phyloP scores from a whole-genome alignment of 805 yeast species.

The Starmerella floris region DNA sequence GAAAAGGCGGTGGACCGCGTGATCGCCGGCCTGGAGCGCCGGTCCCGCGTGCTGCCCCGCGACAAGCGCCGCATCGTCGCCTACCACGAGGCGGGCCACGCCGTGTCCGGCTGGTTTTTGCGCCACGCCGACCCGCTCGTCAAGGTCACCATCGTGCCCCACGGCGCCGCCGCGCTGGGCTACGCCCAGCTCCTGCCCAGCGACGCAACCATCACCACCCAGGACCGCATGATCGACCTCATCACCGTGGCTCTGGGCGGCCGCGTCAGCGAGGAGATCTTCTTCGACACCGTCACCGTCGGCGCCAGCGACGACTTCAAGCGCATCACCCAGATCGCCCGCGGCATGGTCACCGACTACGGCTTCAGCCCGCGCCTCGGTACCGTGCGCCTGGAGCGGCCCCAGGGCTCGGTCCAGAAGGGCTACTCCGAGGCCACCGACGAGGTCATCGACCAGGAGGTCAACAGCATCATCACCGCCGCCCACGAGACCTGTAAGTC shows the following conservation, averaged over 20 bases:
- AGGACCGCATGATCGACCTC: slow-evolving; percentile 63
- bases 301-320: slow-evolving; percentile 92
- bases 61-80: slow-evolving; percentile 80
- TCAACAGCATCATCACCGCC: slow-evolving; percentile 50
- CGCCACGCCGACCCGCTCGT: slow-evolving; percentile 79
- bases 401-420: slow-evolving; percentile 40
- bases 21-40: slow-evolving; percentile 85
- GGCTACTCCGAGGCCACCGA: slow-evolving; percentile 67
- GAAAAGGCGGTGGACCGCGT: slow-evolving; percentile 91
- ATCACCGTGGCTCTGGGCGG: slow-evolving; percentile 96
- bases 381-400: slow-evolving; percentile 39
- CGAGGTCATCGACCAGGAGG: slow-evolving; percentile 51
- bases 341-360: slow-evolving; percentile 71
- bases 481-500: slow-evolving; percentile 48
- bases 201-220: slow-evolving; percentile 66
- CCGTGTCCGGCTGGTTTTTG: slow-evolving; percentile 88
- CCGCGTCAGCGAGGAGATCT: slow-evolving; percentile 78
- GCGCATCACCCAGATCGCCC: slow-evolving; percentile 79
- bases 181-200: slow-evolving; percentile 90
- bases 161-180: slow-evolving; percentile 92
- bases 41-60: slow-evolving; percentile 60
- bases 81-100: slow-evolving; percentile 94
- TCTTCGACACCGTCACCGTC: slow-evolving; percentile 73
- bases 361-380: slow-evolving; percentile 86
- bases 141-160: slow-evolving; percentile 86